Percentiles rank a stretch among this genome's conserved stretches.
phyloP scores from a whole-genome alignment of 306 rosid species.

The Vigna unguiculata region DNA sequence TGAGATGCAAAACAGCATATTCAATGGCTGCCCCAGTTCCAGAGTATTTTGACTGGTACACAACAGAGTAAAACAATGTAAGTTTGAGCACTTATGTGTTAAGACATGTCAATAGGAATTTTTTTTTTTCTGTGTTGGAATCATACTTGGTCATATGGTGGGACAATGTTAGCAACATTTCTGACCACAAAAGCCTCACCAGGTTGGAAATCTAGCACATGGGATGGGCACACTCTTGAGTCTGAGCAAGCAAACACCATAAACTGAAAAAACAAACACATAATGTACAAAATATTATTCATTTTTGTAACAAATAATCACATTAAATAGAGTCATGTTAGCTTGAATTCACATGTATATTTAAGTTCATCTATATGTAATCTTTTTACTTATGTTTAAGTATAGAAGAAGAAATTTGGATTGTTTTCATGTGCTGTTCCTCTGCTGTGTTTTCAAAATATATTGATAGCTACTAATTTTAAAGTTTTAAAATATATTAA shows the following conservation, averaged over 20 bases:
- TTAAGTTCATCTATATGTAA: too few species aligned
- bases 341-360: too few species aligned
- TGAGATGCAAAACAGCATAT: slow-evolving; percentile 88
- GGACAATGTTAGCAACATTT: slow-evolving; percentile 95
- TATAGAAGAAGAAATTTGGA: too few species aligned
- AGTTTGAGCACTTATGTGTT: background rate
- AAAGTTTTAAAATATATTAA: too few species aligned
- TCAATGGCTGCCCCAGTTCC: slow-evolving; percentile 90
- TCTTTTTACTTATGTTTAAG: too few species aligned
- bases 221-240: slow-evolving; percentile 98
- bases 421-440: too few species aligned
- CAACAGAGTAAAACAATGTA: slow-evolving; percentile 5
- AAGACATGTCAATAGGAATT: background rate
- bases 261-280: slow-evolving; percentile 53
- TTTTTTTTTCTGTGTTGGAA: background rate
- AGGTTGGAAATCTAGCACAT: slow-evolving; percentile 90
- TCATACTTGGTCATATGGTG: slow-evolving; percentile 77
- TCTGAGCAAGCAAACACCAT: slow-evolving; percentile 99
- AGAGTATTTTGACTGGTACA: slow-evolving; percentile 61
- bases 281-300: background rate
- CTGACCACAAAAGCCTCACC: slow-evolving; percentile 99
- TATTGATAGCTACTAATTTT: too few species aligned
- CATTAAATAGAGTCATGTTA: too few species aligned
- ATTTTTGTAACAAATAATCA: too few species aligned
- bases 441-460: too few species aligned